Evolutionary conservation across 2,329 filamentous ascomycete genomes (phyloP).

Genomic region (Xylariaceae sp.): DNA sequence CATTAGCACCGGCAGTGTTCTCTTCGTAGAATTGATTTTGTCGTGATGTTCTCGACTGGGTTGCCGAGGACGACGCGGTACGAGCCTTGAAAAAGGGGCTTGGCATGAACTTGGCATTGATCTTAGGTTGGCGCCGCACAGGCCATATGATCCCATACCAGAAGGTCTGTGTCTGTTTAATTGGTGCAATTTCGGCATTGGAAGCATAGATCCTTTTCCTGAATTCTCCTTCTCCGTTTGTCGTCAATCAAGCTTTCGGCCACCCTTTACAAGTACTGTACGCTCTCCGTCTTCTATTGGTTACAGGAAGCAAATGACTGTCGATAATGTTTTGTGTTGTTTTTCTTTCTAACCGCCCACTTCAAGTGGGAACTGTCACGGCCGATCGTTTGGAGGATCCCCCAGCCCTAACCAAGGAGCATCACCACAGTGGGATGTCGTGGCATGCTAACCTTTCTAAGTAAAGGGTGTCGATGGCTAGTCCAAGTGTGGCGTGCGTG

Average conservation of each 20-base stretch:
- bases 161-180: slow-evolving; percentile 31
- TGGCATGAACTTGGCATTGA: slow-evolving; percentile 13
- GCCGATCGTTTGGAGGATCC: not conserved
- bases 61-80: slow-evolving; percentile 12
- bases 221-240: slow-evolving; percentile 25
- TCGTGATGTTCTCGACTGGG: slow-evolving; percentile 1
- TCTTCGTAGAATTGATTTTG: too few relatives aligned
- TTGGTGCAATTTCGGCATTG: slow-evolving; percentile 39
- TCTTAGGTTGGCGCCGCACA: not conserved
- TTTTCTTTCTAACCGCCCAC: too few relatives aligned
- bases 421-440: too few relatives aligned
- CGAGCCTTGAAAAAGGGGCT: slow-evolving; percentile 22
- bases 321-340: too few relatives aligned
- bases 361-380: not conserved
- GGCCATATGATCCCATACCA: too few relatives aligned
- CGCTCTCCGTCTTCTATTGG: too few relatives aligned
- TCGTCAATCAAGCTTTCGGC: not conserved
- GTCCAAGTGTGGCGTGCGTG: not conserved
- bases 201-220: slow-evolving; percentile 21
- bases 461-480: not conserved
- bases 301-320: too few relatives aligned
- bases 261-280: too few relatives aligned
- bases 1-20: too few relatives aligned
- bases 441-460: slow-evolving; percentile 5
- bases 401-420: slow-evolving; percentile 1